These are phyloP conservation scores for Plasmodium adleri DNA, from an alignment of 169 alveolate species.

Conservation along the genomic window DNA sequence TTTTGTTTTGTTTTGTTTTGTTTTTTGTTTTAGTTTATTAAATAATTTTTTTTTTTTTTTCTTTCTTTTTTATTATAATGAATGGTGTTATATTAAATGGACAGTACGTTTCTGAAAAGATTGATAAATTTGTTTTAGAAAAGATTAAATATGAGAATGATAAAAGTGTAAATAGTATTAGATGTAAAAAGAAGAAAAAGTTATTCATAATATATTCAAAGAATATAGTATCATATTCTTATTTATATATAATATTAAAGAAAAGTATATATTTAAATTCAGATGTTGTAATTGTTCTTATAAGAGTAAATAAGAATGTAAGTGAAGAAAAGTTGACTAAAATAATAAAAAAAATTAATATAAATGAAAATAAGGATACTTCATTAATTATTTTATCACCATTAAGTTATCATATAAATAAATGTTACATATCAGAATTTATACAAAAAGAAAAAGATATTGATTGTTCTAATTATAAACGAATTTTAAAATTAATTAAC, in stretches of 20 bases:
- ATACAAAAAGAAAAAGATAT: constrained; percentile 46
- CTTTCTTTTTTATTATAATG: constrained; percentile 10
- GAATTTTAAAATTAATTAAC: constrained; percentile 11
- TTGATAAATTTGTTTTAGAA: constrained; percentile 31
- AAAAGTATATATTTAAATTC: constrained; percentile 41
- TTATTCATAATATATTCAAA: constrained; percentile 44
- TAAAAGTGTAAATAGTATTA: background rate
- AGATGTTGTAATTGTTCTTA: constrained; percentile 32
- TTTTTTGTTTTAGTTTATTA: background rate
- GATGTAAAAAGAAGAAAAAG: background rate
- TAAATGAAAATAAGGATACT: background rate
- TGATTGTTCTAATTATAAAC: constrained; percentile 22
- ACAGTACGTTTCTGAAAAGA: constrained; percentile 16
- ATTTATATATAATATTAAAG: constrained; percentile 38
- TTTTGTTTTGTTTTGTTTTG: background rate
- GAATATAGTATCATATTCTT: constrained; percentile 35
- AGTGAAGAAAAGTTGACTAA: constrained; percentile 20
- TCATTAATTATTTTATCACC: constrained; percentile 39
- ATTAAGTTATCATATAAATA: constrained; percentile 53
- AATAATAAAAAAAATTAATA: constrained; percentile 47
- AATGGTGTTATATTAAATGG: constrained; percentile 23
- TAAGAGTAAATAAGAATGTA: constrained; percentile 13
- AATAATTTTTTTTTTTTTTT: background rate
- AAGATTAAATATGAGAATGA: constrained; percentile 15
- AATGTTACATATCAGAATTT: constrained; percentile 40